Evolutionary conservation across 1,284 basidiomycete genomes (phyloP), one percentile per base, ranked within the genome.

Genomic region (Austropuccinia psidii): DNA sequence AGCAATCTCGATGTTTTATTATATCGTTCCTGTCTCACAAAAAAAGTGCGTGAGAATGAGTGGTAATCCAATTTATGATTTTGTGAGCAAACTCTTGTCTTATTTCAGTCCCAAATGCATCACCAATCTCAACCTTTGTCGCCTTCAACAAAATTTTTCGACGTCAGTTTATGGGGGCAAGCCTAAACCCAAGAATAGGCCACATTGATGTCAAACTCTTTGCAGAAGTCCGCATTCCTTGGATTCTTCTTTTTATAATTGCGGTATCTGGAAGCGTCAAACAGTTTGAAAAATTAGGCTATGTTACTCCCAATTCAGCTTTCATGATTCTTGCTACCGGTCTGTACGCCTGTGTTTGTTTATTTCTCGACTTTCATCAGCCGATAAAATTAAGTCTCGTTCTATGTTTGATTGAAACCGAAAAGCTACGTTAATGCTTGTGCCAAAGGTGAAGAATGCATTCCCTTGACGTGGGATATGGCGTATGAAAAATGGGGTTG

Each of bases 391-490:
- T n/a, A n/a, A n/a, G n/a, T n/a, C n/a, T 11, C 41, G 41, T 11
- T 45, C 11, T 11, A 11, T 45, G 41, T 11, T n/a, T 45, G 41
- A 45, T 11, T 45, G 41, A 45, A 11, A n/a, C 41, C 41, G 41
- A 45, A 11, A 24, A 65, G 61, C 15, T 73, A 64, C 27, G 58
- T 64, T 29, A 64, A 65, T 47, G 64, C 60, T 4, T 75, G 74
- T 8, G 8, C 35, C 24, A 62, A 80, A 74, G 82, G 81, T 55
- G 82, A 83, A 77, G 93, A 98, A 80, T 95, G 93, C 82, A 98
- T 99, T 77, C 96, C 96, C 21, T 94, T 98, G 81, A 98, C 95
- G 11, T 98, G 95, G 95, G 93, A 97, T 80, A 96, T 97, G 91
- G 94, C 88, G 83, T 90, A 94, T 79, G 93, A 97, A 80, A 97